Base-by-base conservation (phyloP, 2,329 filamentous ascomycete species). In the Dactylellina parvicollis region DNA sequence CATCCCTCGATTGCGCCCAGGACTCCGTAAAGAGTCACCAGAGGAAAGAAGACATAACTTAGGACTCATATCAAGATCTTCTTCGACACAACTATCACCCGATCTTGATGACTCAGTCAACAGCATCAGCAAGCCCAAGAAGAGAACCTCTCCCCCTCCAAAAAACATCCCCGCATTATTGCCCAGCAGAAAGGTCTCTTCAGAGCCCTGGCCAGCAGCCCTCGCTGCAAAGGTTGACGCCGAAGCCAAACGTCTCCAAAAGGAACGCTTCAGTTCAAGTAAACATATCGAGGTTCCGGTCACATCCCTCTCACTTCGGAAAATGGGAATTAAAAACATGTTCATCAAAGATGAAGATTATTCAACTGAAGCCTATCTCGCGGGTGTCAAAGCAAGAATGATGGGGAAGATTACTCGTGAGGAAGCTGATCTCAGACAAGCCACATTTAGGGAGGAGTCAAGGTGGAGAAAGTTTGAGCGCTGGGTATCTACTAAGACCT, bases 221-320 rank as follows among this genome's bases (percentile, higher is more conserved):
- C 22, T 56, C 3, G 52, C 52, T 7, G 36, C 34, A 7, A 49
- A 57, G 36, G 50, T 55, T 3, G 9, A 71, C 14, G 16, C 55
- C 3, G 42, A 62, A 14, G n/a, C 65, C 18, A 47, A 40, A 26
- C 24, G 47, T 3, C 47, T 61, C 16, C 40, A 44, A 20, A 57
- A 59, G 24, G 20, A 46, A 18, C 34, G 67, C 1, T 47, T 59
- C 12, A 28, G 56, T n/a, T 34, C 28, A 1, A 52, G 38, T 5
- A 28, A 36, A 10, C 44, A 40, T 12, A 28, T 44, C 16, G 47
- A 65, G 46, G 49, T 55, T 2, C 47, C 47, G 4, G 60, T 55
- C 24, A 65, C 47, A 12, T 55, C 49, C 14, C 47, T 47, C 7
- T n/a, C 67, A 22, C 30, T 72, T 8, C 12, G 49, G n/a, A 44